These are phyloP conservation scores for Cladosporium sp. DNA, from an alignment of 2,329 filamentous ascomycete species.

Conservation along the genomic window DNA sequence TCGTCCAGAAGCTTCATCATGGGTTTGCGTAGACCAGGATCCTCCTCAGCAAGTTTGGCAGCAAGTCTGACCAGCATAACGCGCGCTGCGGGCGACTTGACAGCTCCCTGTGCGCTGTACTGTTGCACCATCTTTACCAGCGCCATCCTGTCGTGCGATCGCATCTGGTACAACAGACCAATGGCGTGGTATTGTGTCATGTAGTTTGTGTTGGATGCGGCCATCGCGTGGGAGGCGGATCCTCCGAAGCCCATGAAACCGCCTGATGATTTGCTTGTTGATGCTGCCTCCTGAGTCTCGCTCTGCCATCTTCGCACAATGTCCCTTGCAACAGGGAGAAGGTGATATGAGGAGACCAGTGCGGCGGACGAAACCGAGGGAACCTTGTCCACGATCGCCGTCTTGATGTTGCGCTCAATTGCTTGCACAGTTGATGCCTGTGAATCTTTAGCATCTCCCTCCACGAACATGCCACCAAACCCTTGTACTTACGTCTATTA, in stretches of 20 bases:
- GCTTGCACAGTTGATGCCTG: constrained; percentile 93
- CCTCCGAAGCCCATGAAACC: constrained; percentile 93
- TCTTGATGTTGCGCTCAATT: constrained; percentile 98
- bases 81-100: constrained; percentile 92
- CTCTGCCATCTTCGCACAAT: constrained; percentile 97
- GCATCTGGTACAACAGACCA: constrained; percentile 96
- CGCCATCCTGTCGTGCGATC: constrained; percentile 95
- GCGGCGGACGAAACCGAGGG: constrained; percentile 95
- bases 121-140: constrained; percentile 99
- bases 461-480: neutral
- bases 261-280: constrained; percentile 81
- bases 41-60: constrained; percentile 91
- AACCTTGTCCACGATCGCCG: constrained; percentile 98
- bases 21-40: constrained; percentile 81
- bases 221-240: constrained; percentile 70
- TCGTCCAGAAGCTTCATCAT: constrained; percentile 97
- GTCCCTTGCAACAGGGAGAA: constrained; percentile 92
- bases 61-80: constrained; percentile 91
- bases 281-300: constrained; percentile 95
- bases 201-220: constrained; percentile 78
- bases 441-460: constrained; percentile 20
- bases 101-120: constrained; percentile 84
- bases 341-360: constrained; percentile 94
- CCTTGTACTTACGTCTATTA: constrained; percentile 75
- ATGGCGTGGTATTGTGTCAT: constrained; percentile 99